Evolutionary conservation across 1,284 basidiomycete genomes (phyloP), one percentile per base, ranked within the genome.

Genomic region (Cystobasidiaceae sp.): DNA sequence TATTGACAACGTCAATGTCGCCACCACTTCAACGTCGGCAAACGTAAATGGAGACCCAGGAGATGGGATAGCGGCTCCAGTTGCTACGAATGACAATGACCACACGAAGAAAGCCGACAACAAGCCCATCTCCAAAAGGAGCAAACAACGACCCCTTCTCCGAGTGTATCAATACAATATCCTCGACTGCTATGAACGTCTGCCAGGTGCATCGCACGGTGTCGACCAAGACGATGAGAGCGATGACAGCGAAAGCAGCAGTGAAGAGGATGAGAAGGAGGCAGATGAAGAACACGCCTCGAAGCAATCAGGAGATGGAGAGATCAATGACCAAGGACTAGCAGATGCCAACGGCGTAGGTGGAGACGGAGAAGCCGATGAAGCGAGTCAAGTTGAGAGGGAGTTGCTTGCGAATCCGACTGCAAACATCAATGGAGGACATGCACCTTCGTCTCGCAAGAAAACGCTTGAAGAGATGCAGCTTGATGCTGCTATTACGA

Each of bases 111-210:
- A 15, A 41, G 9, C 46, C n/a, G 6, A 13, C 15, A 43, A 52
- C 27, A 51, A 25, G 17, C 52, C 25, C 19, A 51, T 39, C 23
- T 41, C 43, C 23, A 23, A 33, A 27, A 62, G 54, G 30, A 45
- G 28, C 23, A 62, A 54, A 33, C 19, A 54, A 32, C 27, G 39
- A 11, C 50, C 51, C 19, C 15, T 64, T 8, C 41, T 64, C 23
- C 37, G 61, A 21, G 23, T 64, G 25, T 64, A 64, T 44, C 51
- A 55, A 27, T 64, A 64, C 43, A 64, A 55, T 19, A 17, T 54
- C 6, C 32, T 64, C 27, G 48, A 46, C 33, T 39, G 34, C n/a
- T 64, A 33, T 32, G 61, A 64, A 32, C 34, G 45, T n/a, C 61
- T 64, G 15, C 30, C 39, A 56, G 54, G 54, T 28, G 48, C 58